phyloP scores from a whole-genome alignment of 257 asterid species.

The Plantago ovata region DNA sequence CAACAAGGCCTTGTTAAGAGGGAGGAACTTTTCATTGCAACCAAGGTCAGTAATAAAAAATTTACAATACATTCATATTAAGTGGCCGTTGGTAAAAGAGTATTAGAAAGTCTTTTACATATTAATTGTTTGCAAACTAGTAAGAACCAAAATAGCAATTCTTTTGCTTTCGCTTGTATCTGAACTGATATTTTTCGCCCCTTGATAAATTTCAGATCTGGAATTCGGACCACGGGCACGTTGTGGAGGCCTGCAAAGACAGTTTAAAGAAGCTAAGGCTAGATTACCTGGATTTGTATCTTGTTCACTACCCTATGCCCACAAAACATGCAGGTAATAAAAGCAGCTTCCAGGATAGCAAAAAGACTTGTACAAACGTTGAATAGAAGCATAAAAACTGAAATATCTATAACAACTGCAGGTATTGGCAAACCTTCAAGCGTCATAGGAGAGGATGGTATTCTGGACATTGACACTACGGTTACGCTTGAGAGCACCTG shows the following conservation, averaged over 20 bases:
- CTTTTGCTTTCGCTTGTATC: background rate
- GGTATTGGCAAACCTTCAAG: slow-evolving; percentile 15
- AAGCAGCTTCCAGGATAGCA: background rate
- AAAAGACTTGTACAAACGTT: background rate
- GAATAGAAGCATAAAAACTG: background rate
- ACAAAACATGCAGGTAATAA: slow-evolving; percentile 17
- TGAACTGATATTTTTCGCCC: background rate
- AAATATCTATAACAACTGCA: background rate
- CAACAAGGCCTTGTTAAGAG: slow-evolving; percentile 21
- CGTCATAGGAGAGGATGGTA: slow-evolving; percentile 11
- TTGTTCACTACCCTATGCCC: slow-evolving; percentile 24
- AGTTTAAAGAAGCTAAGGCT: slow-evolving; percentile 22
- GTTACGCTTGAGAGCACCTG: slow-evolving; percentile 9
- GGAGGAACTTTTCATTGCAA: slow-evolving; percentile 25
- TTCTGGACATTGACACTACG: slow-evolving; percentile 13
- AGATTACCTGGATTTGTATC: slow-evolving; percentile 21
- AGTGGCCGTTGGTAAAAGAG: no score
- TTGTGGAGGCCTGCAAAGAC: slow-evolving; percentile 25
- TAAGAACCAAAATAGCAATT: background rate
- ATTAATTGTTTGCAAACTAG: background rate
- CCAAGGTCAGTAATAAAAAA: slow-evolving; percentile 1
- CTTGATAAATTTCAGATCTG: slow-evolving; percentile 17
- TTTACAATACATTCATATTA: no score
- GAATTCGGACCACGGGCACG: slow-evolving; percentile 26
- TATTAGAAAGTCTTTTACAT: no score